Evolutionary conservation across 2,329 filamentous ascomycete species (phyloP), one percentile per base, ranked within the genome.

Genomic region (Pseudopithomyces chartarum): DNA sequence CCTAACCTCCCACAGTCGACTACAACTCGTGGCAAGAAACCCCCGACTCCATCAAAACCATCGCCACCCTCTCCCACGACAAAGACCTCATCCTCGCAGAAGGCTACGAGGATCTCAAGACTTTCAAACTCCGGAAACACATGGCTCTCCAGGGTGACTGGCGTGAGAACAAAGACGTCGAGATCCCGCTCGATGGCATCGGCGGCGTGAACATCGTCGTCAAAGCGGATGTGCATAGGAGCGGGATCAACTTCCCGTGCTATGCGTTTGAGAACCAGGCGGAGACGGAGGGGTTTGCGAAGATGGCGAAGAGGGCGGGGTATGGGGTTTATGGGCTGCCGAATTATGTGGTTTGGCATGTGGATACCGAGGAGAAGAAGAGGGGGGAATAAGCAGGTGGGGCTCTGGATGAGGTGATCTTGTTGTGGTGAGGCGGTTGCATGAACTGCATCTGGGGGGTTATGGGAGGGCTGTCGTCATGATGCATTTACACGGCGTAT

Each of bases 21-120:
- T 99, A 99, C 81, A 99, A 99, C 79, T 98, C 95, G 1, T 99
- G 95, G 95, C 86, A 96, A 67, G 95, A 99, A 79, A 94, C 94
- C 10, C 89, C 93, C 50, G 90, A 94, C 76, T 92, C 85, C 46
- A 85, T 89, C 57, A 90, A 88, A 69, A 84, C 98, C 52, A 83
- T 89, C n/a, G 80, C 84, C 6, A 86, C 81, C 52, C 82, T 98
- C 19, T 84, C 90, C 63, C 92, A 92, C 73, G 87, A 97, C 64
- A 93, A 92, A 73, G 87, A 97, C 68, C 82, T 90, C 20, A 84
- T 99, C 56, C 83, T 99, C 29, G 95, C 91, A 22, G 95, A 99
- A 84, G 95, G 94, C 45, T 99, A 99, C 81, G 92, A 92, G 75
- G 87, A 99, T 75, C 97, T 90, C 74, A 87, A 94, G 61, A 99